phyloP scores from a whole-genome alignment of 768 basidiomycete species.

The Agrocybe chaxingu region DNA sequence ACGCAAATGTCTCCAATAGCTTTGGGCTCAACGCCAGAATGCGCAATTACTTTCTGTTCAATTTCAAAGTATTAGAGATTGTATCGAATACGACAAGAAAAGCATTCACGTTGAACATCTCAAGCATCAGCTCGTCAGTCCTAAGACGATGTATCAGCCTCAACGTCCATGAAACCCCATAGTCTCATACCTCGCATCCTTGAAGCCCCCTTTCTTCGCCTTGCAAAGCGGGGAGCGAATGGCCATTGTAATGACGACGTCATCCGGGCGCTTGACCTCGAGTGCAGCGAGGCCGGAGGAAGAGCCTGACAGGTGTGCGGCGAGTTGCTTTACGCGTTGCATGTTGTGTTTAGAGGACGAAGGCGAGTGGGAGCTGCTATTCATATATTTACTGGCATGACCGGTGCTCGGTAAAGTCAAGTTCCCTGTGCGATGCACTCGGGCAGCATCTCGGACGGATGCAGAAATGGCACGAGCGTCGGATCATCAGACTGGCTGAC shows the following conservation, averaged over 20 bases:
- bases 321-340: constrained; percentile 66
- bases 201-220: constrained; percentile 73
- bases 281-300: constrained; percentile 47
- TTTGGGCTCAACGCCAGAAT: constrained; percentile 58
- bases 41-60: constrained; percentile 52
- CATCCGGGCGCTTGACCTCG: constrained; percentile 60
- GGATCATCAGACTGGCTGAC: neutral
- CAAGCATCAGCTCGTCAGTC: constrained; percentile 75
- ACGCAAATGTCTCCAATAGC: constrained; percentile 77
- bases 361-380: neutral
- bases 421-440: neutral
- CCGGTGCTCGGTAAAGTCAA: neutral
- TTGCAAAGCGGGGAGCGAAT: constrained; percentile 75
- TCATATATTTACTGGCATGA: neutral
- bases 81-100: constrained; percentile 6
- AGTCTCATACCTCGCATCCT: constrained; percentile 55
- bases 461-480: neutral
- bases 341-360: constrained; percentile 25
- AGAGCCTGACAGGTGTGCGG: constrained; percentile 49
- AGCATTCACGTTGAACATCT: constrained; percentile 68
- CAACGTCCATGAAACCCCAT: neutral
- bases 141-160: constrained; percentile 28
- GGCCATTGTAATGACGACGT: constrained; percentile 82
- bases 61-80: neutral
- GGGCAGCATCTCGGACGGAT: neutral